A percentile compares a stretch with the other conserved stretches of the same genome.
Evolutionary conservation across 495 filamentous ascomycete genomes (phyloP).

Genomic region (Saxophila tyrrhenica): DNA sequence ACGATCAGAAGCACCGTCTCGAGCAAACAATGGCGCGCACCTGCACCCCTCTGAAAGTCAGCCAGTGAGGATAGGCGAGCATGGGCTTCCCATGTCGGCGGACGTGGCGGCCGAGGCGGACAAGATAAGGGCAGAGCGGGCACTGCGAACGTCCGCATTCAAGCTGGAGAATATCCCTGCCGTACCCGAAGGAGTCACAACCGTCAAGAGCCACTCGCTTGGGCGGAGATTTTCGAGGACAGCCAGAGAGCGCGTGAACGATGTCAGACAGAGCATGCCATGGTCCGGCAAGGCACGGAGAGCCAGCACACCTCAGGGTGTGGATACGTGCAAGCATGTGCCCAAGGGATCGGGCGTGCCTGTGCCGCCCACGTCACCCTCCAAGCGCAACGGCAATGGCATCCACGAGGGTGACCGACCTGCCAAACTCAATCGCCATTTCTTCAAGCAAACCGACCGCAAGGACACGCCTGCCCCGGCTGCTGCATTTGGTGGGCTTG

Average conservation of each 20-base stretch:
- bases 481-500: background rate
- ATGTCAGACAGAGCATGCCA: conserved; percentile 3
- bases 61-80: no score
- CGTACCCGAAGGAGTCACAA: no score
- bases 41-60: background rate
- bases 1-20: background rate
- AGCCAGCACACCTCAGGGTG: conserved; percentile 12
- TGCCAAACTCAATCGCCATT: background rate
- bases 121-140: no score
- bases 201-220: no score
- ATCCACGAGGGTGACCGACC: background rate
- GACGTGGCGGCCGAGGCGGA: no score
- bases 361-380: conserved; percentile 11
- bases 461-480: conserved; percentile 18
- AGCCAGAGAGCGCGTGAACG: conserved; percentile 5
- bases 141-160: no score
- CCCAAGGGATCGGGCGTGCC: background rate
- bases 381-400: conserved; percentile 10
- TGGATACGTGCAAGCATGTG: background rate
- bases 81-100: no score
- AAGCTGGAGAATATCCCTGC: no score
- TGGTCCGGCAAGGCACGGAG: conserved; percentile 6
- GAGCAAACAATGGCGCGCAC: background rate
- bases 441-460: conserved; percentile 1
- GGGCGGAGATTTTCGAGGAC: conserved; percentile 10